Evolutionary conservation across 106 monocot genomes (phyloP), one percentile per base, ranked within the genome.

Genomic region (Dendrobium chrysotoxum): DNA sequence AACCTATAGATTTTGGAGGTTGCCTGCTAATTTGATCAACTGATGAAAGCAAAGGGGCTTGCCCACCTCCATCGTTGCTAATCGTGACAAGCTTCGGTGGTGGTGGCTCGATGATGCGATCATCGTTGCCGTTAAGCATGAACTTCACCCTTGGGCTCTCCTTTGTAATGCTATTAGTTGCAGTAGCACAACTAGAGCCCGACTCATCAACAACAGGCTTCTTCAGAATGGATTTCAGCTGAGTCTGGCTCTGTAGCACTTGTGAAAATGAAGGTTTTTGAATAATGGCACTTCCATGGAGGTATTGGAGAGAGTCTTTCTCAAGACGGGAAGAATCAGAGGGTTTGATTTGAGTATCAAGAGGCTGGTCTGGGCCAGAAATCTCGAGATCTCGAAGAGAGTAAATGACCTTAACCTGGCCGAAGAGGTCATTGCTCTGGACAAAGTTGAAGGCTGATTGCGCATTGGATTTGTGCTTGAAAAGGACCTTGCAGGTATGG

Each of bases 381-480:
- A 75, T 4, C 26, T 83, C 83, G 9, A 54, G 30, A 16, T 78
- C 78, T 4, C 30, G 53, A 6, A 83, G 28, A 39, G 11, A 55
- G 78, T 83, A 83, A 8, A 10, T 15, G 31, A 79, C 83, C 16
- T 72, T 71, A 13, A 57, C 72, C 78, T 73, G 78, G 0, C 83
- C 83, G 11, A 83, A 83, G 53, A 83, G 35, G 55, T 79, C 72
- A 10, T 73, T 57, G 40, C 11, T 58, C 79, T 40, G 72, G 26
- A 78, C 55, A 9, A 20, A 73, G 54, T 41, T 39, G 5, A 18
- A 68, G 58, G 83, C 83, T 30, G 39, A 41, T 5, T 78, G 18
- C 13, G 83, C 83, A 28, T 83, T 73, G 7, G 57, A 17, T 28
- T 79, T 83, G 57, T 78, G 23, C 79, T 83, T 83, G 83, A 83